phyloP scores from a whole-genome alignment of 345 rosid genomes.

The Zanthoxylum bungeanum region DNA sequence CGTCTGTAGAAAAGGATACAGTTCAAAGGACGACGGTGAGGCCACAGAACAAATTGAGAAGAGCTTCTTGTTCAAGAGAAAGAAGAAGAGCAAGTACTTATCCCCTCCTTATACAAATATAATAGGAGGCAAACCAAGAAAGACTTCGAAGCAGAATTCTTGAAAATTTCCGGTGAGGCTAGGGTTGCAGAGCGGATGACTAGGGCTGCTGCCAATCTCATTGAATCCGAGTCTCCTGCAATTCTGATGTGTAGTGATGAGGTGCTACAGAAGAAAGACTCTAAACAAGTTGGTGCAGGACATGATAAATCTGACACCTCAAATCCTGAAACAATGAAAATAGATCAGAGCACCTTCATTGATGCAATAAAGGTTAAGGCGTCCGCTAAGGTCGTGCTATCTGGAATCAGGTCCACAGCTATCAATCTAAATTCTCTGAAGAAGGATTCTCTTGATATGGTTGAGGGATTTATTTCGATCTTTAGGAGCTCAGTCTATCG shows the following conservation, averaged over 20 bases:
- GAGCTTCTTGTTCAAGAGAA: constrained; percentile 44
- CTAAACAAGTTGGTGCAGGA: constrained; percentile 24
- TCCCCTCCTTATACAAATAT: constrained; percentile 71
- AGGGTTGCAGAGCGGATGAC: constrained; percentile 34
- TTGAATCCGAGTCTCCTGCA: constrained; percentile 19
- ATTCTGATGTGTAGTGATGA: constrained; percentile 10
- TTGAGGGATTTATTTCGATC: constrained; percentile 49
- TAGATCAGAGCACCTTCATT: constrained; percentile 17
- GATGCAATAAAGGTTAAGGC: constrained; percentile 43
- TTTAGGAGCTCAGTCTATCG: constrained; percentile 58
- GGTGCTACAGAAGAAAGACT: constrained; percentile 14
- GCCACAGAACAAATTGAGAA: constrained; percentile 27
- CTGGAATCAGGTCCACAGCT: constrained; percentile 49
- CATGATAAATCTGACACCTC: constrained; percentile 24
- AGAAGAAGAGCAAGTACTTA: constrained; percentile 83
- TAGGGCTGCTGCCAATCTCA: constrained; percentile 23
- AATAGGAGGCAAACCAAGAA: constrained; percentile 27
- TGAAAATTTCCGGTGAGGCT: constrained; percentile 22
- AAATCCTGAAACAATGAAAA: constrained; percentile 30
- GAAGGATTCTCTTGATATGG: constrained; percentile 36
- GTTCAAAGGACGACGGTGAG: constrained; percentile 23
- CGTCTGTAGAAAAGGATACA: constrained; percentile 29
- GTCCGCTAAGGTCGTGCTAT: constrained; percentile 44
- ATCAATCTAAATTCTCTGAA: constrained; percentile 36
- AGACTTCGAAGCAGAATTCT: constrained; percentile 30